Percentiles rank a stretch among this genome's conserved stretches.
Evolutionary conservation across 805 yeast species (phyloP).

Genomic region (Priceomyces haplophilus): DNA sequence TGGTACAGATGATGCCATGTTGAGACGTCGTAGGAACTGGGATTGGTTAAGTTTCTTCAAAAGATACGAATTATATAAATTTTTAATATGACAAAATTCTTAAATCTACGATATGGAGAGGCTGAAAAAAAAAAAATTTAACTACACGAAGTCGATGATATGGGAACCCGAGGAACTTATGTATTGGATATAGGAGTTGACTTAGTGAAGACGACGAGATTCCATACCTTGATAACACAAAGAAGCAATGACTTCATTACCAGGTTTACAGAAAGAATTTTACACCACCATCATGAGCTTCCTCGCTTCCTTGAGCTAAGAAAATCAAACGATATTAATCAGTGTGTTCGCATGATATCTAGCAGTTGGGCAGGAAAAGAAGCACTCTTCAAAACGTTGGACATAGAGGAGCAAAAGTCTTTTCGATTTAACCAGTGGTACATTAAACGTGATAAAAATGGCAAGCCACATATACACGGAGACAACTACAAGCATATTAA

Average conservation of each 20-base stretch:
- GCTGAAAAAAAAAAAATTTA: background rate
- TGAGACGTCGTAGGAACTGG: background rate
- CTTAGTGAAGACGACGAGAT: constrained; percentile 46
- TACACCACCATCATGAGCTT: constrained; percentile 48
- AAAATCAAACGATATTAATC: constrained; percentile 14
- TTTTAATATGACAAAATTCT: background rate
- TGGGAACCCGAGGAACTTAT: background rate
- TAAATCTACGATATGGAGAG: background rate
- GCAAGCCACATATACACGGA: constrained; percentile 44
- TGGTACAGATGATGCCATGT: constrained; percentile 85
- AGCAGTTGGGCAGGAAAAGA: constrained; percentile 74
- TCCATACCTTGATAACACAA: constrained; percentile 38
- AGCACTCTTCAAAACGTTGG: constrained; percentile 64
- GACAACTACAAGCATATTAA: constrained; percentile 22
- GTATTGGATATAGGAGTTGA: constrained; percentile 57
- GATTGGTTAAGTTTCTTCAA: background rate
- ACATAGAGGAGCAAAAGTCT: constrained; percentile 42
- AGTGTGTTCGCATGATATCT: constrained; percentile 41
- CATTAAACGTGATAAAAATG: constrained; percentile 35
- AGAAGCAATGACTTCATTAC: constrained; percentile 28
- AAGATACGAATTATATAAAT: no score
- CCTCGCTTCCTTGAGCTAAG: constrained; percentile 23
- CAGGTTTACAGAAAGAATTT: constrained; percentile 45
- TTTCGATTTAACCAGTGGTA: constrained; percentile 64
- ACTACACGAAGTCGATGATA: background rate